These are phyloP conservation scores for Kokia cookei DNA, from an alignment of 441 rosid genomes.

Conservation along the genomic window DNA sequence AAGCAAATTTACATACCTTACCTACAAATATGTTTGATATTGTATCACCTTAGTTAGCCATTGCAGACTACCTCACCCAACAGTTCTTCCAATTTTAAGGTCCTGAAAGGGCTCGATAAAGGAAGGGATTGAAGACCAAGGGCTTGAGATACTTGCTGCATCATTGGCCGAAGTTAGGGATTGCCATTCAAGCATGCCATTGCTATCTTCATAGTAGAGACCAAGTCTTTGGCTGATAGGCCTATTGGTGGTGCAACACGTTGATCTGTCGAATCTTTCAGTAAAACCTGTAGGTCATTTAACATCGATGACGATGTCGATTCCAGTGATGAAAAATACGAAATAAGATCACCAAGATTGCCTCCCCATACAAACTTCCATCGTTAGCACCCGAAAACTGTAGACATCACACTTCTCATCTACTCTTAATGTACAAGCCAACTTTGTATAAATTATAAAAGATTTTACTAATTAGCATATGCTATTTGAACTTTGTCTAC, in stretches of 20 bases:
- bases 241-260: background rate
- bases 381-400: no score
- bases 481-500: no score
- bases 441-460: background rate
- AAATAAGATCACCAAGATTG: no score
- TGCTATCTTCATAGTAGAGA: no score
- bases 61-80: background rate
- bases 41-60: background rate
- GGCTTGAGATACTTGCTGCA: background rate
- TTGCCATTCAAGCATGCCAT: slow-evolving; percentile 12
- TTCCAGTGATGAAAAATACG: no score
- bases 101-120: background rate
- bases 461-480: background rate
- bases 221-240: no score
- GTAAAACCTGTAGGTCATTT: background rate
- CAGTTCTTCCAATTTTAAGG: background rate
- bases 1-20: background rate
- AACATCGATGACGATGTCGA: no score
- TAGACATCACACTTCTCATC: background rate
- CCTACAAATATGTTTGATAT: background rate
- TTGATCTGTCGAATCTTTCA: slow-evolving; percentile 19
- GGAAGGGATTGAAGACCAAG: background rate
- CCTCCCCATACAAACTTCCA: no score
- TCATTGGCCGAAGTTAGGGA: background rate
- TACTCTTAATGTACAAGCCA: background rate